Conservation (phyloP, 495 filamentous ascomycete species). For the Hypoxylon lenormandii region DNA sequence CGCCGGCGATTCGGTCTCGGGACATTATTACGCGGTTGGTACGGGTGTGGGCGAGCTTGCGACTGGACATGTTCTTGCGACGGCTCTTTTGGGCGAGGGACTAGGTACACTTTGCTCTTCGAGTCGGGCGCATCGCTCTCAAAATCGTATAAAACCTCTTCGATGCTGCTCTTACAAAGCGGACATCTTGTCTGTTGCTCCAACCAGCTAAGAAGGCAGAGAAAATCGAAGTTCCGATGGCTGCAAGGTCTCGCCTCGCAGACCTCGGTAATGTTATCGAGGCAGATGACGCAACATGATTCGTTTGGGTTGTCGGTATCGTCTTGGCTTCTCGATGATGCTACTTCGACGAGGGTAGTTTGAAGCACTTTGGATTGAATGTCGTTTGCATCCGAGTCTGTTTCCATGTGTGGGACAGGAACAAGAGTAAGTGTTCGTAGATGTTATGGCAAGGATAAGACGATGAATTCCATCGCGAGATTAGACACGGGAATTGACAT, state of each 20-base stretch:
- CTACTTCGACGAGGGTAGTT: constrained; percentile 61
- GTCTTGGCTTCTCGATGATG: constrained; percentile 42
- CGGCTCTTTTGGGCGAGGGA: constrained; percentile 46
- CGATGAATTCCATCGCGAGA: no score
- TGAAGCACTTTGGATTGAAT: constrained; percentile 60
- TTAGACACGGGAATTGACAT: no score
- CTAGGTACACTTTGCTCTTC: constrained; percentile 64
- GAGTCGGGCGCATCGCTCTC: constrained; percentile 62
- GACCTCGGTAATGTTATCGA: constrained; percentile 77
- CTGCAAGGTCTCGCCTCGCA: constrained; percentile 78
- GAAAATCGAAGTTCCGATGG: constrained; percentile 84
- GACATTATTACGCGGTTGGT: constrained; percentile 4
- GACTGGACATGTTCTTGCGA: constrained; percentile 24
- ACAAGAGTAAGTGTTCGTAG: not conserved
- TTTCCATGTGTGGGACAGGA: constrained; percentile 47
- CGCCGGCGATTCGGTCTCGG: constrained; percentile 36
- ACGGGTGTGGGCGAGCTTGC: constrained; percentile 1
- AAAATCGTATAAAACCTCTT: constrained; percentile 75
- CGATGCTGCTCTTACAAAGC: constrained; percentile 77
- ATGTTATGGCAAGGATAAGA: not conserved
- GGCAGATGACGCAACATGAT: constrained; percentile 75
- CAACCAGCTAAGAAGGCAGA: constrained; percentile 86
- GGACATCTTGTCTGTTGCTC: constrained; percentile 79
- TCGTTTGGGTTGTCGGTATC: constrained; percentile 43
- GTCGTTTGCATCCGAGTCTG: constrained; percentile 45